Base-by-base conservation (phyloP, 805 yeast genomes). In the Candida fluviatilis region DNA sequence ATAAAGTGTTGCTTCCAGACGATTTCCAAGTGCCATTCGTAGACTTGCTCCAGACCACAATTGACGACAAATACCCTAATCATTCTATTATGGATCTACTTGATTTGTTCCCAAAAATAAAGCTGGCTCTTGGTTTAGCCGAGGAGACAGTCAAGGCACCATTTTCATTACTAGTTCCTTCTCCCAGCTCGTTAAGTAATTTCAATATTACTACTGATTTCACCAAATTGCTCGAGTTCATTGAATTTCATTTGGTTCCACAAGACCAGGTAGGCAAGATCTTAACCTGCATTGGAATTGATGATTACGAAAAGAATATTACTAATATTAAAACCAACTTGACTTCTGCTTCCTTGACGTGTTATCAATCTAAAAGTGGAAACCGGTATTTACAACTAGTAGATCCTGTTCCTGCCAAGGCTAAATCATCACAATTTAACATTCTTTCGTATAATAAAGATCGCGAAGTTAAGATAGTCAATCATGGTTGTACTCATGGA, bases 111-210 rank as follows among this genome's bases (percentile, higher is more conserved):
- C 76, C 71, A 3, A 45, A 68, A 19, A 51, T 81, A 21, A 36
- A 62, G 2, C 48, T 69, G 7, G 62, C 76, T 1, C 53, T 84
- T 4, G 54, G 64, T 2, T 54, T 66, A 17, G 60, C 48, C 18
- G 42, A 25, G 2, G 21, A 35, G 2, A 36, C 26, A 4, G 36
- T 39, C 6, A 55, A 18, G 58, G 66, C 35, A 71, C 67, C 54
- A 3, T 66, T 50, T 39, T 85, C 96, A 0, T 56, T 89, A n/a
- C 58, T 90, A 18, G 73, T 88, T 0, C 97, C 98, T 1, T 71
- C 82, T 0, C 61, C 76, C 2, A 70, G 71, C 13, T 76, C 88
- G 0, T 55, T 88, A 41, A 48, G 54, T 7, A 61, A 69, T 43
- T 77, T 70, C 25, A 82, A 77, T 47, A 69, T 75, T 37, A 71